Evolutionary conservation across 345 rosid genomes (phyloP).

Genomic region (Passiflora organensis): DNA sequence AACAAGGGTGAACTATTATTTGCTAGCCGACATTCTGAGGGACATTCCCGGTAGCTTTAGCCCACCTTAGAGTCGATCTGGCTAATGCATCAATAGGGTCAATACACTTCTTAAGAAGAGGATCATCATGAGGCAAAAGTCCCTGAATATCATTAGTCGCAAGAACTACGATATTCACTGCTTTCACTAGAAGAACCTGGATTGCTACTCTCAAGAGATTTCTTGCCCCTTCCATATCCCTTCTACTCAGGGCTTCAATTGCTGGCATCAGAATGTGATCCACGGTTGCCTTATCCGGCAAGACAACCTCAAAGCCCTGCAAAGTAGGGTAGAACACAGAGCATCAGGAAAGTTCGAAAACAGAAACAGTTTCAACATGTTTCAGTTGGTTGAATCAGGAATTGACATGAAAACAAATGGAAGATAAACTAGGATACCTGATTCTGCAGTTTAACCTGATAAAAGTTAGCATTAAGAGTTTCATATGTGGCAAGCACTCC

Average conservation of each 20-base stretch:
- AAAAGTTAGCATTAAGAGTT: conserved; percentile 38
- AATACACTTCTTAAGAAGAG: conserved; percentile 50
- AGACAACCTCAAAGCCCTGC: conserved; percentile 68
- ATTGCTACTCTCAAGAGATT: conserved; percentile 53
- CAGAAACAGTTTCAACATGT: no score
- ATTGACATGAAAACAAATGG: no score
- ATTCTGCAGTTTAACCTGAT: conserved; percentile 52
- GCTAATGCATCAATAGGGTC: conserved; percentile 68
- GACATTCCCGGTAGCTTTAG: no score
- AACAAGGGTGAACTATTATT: no score
- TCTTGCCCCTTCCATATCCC: conserved; percentile 60
- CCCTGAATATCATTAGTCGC: conserved; percentile 54
- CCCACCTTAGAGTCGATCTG: conserved; percentile 52
- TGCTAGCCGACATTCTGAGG: no score
- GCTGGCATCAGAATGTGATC: conserved; percentile 52
- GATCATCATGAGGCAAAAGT: conserved; percentile 49
- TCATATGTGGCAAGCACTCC: conserved; percentile 50
- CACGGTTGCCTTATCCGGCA: conserved; percentile 56
- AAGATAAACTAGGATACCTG: conserved; percentile 31
- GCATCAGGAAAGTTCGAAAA: background rate
- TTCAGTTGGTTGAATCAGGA: no score
- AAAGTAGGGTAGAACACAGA: background rate
- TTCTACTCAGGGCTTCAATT: conserved; percentile 37
- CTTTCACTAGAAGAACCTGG: conserved; percentile 54
- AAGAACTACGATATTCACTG: conserved; percentile 52